These are phyloP conservation scores for Acer campestre DNA, from an alignment of 345 rosid species.

Conservation along the genomic window DNA sequence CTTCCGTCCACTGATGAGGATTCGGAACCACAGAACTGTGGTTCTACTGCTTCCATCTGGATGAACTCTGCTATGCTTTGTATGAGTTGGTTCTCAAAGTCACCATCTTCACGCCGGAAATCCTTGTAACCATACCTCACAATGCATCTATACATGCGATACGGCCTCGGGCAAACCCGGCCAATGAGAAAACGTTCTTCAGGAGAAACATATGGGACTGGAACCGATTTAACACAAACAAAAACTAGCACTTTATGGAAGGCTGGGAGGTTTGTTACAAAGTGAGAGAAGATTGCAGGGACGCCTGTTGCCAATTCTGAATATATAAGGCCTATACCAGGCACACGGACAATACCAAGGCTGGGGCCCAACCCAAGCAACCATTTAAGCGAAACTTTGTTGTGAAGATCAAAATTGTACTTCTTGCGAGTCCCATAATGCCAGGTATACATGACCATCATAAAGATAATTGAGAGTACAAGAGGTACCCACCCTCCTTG, in stretches of 20 bases:
- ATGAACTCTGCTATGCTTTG: conserved; percentile 96
- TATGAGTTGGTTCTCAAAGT: conserved; percentile 82
- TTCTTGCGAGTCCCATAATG: conserved; percentile 90
- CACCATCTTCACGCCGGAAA: conserved; percentile 73
- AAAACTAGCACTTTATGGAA: conserved; percentile 90
- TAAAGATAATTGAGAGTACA: conserved; percentile 64
- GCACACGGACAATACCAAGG: conserved; percentile 94
- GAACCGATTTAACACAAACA: conserved; percentile 95
- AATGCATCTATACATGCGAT: conserved; percentile 94
- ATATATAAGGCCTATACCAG: conserved; percentile 92
- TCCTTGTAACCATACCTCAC: conserved; percentile 97
- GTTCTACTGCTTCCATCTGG: conserved; percentile 87
- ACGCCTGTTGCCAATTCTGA: conserved; percentile 93
- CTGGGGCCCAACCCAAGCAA: conserved; percentile 92
- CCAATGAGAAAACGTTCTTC: conserved; percentile 97
- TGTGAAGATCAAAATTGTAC: conserved; percentile 88
- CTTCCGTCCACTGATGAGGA: conserved; percentile 76
- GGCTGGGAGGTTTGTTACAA: conserved; percentile 92
- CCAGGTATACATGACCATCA: conserved; percentile 87
- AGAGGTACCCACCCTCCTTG: conserved; percentile 94
- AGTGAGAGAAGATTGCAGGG: conserved; percentile 95
- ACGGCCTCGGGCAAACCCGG: conserved; percentile 87
- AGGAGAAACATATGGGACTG: conserved; percentile 81
- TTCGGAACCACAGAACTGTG: conserved; percentile 58
- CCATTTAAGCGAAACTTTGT: conserved; percentile 95